Conservation (phyloP, 352 stramenopile genomes). For the Phytophthora kernoviae region DNA sequence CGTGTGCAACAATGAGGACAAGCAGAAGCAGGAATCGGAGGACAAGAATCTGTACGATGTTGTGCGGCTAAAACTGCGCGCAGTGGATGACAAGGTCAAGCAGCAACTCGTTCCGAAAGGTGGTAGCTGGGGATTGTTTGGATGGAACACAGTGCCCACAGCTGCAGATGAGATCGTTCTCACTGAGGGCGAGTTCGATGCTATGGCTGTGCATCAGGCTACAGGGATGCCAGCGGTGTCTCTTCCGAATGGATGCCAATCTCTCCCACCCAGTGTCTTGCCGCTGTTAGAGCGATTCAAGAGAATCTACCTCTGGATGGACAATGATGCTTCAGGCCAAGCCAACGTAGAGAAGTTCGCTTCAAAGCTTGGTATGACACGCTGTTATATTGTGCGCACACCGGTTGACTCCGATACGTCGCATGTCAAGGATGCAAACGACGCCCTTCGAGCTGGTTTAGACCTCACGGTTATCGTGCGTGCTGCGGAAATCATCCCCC, state of each 20-base stretch:
- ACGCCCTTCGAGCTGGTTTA: conserved; percentile 92
- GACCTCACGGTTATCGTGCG: conserved; percentile 90
- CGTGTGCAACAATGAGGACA: conserved; percentile 50
- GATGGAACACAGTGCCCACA: conserved; percentile 96
- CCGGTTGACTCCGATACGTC: conserved; percentile 37
- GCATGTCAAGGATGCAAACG: conserved; percentile 98
- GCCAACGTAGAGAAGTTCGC: conserved; percentile 97
- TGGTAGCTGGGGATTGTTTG: conserved; percentile 98
- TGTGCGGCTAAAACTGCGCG: conserved; percentile 85
- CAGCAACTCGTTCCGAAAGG: conserved; percentile 90
- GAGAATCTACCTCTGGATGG: conserved; percentile 99
- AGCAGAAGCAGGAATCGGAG: conserved; percentile 20
- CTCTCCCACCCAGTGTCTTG: conserved; percentile 94
- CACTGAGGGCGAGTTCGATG: conserved; percentile 97
- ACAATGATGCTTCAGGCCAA: conserved; percentile 95
- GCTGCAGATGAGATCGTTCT: conserved; percentile 93
- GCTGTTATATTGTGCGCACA: conserved; percentile 92
- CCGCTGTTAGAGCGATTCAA: conserved; percentile 97
- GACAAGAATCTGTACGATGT: conserved; percentile 86
- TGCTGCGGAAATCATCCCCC: conserved; percentile 81
- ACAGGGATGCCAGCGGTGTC: conserved; percentile 92
- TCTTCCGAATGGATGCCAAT: conserved; percentile 98
- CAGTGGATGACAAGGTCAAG: conserved; percentile 85
- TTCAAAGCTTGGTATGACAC: conserved; percentile 93
- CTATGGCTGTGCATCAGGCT: conserved; percentile 97